Evolutionary conservation across 2,329 filamentous ascomycete species (phyloP), one percentile per base, ranked within the genome.

Genomic region (Dothistroma septosporum): DNA sequence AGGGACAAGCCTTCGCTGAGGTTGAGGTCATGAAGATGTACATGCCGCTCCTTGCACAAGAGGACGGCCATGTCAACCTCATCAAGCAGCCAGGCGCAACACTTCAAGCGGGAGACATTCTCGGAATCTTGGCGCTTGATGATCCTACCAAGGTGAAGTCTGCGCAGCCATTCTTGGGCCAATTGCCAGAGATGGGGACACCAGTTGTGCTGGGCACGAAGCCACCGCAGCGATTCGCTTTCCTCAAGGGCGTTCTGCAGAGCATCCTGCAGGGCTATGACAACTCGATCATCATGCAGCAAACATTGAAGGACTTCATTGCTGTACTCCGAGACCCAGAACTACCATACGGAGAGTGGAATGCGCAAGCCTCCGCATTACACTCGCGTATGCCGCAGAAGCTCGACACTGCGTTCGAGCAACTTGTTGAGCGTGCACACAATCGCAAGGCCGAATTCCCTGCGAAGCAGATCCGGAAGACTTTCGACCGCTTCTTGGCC

Each of bases 21-120:
- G 93, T 99, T 46, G 94, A 99, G 79, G 94, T 99, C 78, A 99
- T 99, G 94, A 99, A 99, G 85, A 99, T 99, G 94, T 97, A 97
- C 84, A 99, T 99, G 94, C 94, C 94, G 72, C 83, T 99, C 58
- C 85, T 99, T 63, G 90, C 94, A 2, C 89, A 92, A 74, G 94
- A 99, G 76, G 94, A 96, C 70, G 94, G 94, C 81, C 85, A 96
- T 58, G 93, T 99, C 59, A 94, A 97, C 80, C 85, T 99, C 71
- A 96, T 99, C 83, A 99, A 99, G 85, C 94, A 97, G 80, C 94
- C 94, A 64, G 94, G 94, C 76, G 90, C 94, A n/a, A 95, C 92
- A 19, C 89, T 99, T 53, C 92, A 97, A 77, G 94, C 94, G 74
- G 94, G 94, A 77, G 94, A 99, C 75, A 97, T 99, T 62, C 86